These are phyloP conservation scores for Yarrowia keelungensis DNA, from an alignment of 805 yeast species.

Conservation along the genomic window DNA sequence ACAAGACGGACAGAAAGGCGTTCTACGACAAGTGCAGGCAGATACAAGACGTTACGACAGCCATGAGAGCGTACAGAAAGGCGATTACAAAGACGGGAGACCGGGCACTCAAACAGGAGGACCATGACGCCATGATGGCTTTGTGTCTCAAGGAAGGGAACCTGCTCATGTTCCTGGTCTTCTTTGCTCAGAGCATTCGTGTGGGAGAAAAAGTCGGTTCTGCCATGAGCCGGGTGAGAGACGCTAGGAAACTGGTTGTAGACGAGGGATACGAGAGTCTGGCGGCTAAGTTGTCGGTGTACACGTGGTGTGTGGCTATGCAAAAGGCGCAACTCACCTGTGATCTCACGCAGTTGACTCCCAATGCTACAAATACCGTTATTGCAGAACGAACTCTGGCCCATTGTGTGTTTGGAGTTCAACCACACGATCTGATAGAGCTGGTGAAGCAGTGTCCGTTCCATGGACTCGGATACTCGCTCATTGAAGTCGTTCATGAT, in stretches of 20 bases:
- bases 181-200: slow-evolving; percentile 1
- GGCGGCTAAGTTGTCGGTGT: slow-evolving; percentile 3
- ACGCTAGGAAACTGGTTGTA: neutral
- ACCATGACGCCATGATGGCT: slow-evolving; percentile 21
- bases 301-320: slow-evolving; percentile 20
- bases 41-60: neutral
- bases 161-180: slow-evolving; percentile 20
- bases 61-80: neutral
- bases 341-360: slow-evolving; percentile 3
- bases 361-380: neutral
- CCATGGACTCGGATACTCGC: slow-evolving; percentile 1
- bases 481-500: slow-evolving; percentile 6
- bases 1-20: neutral
- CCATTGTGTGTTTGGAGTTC: neutral
- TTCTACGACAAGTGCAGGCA: neutral
- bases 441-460: neutral
- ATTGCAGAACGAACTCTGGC: neutral
- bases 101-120: neutral
- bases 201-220: neutral
- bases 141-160: slow-evolving; percentile 3
- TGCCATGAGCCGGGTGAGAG: slow-evolving; percentile 5
- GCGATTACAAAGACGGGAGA: neutral
- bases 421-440: neutral
- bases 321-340: neutral
- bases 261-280: neutral